Percentiles rank a stretch among this genome's conserved stretches.
These are phyloP conservation scores for Pyrenochaeta sp. DNA, from an alignment of 2,329 filamentous ascomycete genomes.

Conservation along the genomic window DNA sequence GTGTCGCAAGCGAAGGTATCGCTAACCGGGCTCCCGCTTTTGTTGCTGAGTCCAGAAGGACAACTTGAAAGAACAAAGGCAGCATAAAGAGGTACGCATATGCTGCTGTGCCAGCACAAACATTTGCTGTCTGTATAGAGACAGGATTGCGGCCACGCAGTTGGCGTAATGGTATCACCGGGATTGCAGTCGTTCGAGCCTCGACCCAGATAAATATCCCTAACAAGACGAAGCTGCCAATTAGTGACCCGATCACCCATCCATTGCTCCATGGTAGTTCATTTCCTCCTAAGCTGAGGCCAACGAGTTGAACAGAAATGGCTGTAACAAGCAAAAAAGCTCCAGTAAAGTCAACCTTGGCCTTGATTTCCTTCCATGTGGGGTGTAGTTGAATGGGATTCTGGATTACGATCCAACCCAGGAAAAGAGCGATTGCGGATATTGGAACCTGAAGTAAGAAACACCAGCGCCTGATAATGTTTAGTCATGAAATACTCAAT, in stretches of 20 bases:
- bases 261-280: conserved; percentile 54
- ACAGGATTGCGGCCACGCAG: conserved; percentile 64
- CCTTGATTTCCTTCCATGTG: conserved; percentile 42
- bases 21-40: conserved; percentile 56
- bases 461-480: conserved; percentile 50
- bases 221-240: neutral
- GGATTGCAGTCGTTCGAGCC: conserved; percentile 52
- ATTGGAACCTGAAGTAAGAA: conserved; percentile 71
- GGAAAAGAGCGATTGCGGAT: conserved; percentile 62
- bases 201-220: conserved; percentile 40
- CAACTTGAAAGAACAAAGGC: conserved; percentile 69
- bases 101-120: conserved; percentile 68
- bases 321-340: conserved; percentile 66
- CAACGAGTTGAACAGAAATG: conserved; percentile 63
- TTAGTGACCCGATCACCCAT: conserved; percentile 43
- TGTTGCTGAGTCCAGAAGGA: conserved; percentile 65
- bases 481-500: neutral
- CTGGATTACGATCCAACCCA: conserved; percentile 63
- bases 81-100: conserved; percentile 65
- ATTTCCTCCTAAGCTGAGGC: conserved; percentile 57
- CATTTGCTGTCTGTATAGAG: conserved; percentile 65
- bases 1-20: conserved; percentile 57
- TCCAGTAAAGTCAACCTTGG: conserved; percentile 66
- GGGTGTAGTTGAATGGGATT: conserved; percentile 53
- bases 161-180: conserved; percentile 60